A percentile compares a stretch with the other conserved stretches of the same genome.
Conservation (phyloP, 495 filamentous ascomycete species). For the Lichina pygmaea region DNA sequence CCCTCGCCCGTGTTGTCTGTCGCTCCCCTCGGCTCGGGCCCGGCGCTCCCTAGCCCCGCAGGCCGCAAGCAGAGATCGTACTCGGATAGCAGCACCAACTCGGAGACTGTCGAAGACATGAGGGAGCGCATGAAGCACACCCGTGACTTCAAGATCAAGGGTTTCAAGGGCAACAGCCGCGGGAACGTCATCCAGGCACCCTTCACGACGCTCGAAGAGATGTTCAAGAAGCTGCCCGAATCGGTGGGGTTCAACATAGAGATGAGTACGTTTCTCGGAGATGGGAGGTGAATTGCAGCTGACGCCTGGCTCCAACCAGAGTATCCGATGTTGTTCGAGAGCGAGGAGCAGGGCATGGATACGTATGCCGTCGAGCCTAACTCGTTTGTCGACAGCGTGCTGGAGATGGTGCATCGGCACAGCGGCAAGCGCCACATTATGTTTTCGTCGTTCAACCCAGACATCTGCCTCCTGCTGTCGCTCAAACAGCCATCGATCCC, state of each 20-base stretch:
- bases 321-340: conserved; percentile 92
- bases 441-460: conserved; percentile 91
- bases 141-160: conserved; percentile 72
- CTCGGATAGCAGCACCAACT: conserved; percentile 23
- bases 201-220: conserved; percentile 81
- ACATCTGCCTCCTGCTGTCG: conserved; percentile 74
- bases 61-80: conserved; percentile 21
- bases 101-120: conserved; percentile 26
- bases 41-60: no score
- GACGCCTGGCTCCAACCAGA: conserved; percentile 16
- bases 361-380: conserved; percentile 92
- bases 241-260: conserved; percentile 91
- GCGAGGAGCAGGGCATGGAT: conserved; percentile 89
- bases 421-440: conserved; percentile 58
- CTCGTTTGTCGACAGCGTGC: conserved; percentile 81
- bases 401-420: conserved; percentile 60
- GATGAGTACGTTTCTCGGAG: conserved; percentile 32
- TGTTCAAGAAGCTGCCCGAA: conserved; percentile 62
- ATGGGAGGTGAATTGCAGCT: conserved; percentile 10
- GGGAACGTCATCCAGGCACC: conserved; percentile 84
- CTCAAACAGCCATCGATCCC: conserved; percentile 95
- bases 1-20: conserved; percentile 19
- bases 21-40: background rate
- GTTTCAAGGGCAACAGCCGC: conserved; percentile 85
- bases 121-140: conserved; percentile 93